Base-by-base conservation (phyloP, 768 basidiomycete genomes). In the Suillus fuscotomentosus region DNA sequence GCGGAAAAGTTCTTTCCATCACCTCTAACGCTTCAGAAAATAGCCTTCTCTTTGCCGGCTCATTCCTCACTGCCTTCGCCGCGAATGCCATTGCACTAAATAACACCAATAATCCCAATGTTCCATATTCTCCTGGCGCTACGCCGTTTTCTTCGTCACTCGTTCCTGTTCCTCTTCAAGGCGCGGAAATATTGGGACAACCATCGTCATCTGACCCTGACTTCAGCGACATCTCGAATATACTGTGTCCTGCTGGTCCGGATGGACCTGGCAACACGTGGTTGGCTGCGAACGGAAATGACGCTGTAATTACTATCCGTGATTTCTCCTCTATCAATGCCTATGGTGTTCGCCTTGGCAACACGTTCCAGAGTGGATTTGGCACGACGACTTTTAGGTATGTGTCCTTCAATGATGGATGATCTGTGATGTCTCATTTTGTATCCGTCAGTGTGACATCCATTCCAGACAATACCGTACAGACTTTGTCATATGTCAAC, bases 301-400 rank as follows among this genome's bases (percentile, higher is more conserved):
- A 81, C 27, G 90, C 94, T 2, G 81, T 90, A 62, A 84, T 99
- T 68, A 94, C 90, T 36, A 80, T 94, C 51, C 83, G 90, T 64
- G 84, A 88, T n/a, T 92, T 90, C 72, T 80, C 86, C 34, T 90
- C 83, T 71, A 84, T 92, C 63, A 86, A 84, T 57, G 91, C 88
- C 3, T 87, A 82, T 63, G 97, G 97, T 5, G 73, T 98, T 56
- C 87, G 97, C 53, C 80, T 99, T 36, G 96, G 95, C 34, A 99
- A 99, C 78, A 96, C 95, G 9, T 93, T 97, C 76, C 82, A 88
- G 67, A 77, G 82, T 60, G 85, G 88, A 60, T 88, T 91, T 69
- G 91, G 95, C 48, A 97, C 97, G 1, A 92, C 87, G n/a, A 84
- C 81, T 5, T 99, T 99, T 78, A 90, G 85, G 96, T 96, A 75